Evolutionary conservation across 495 filamentous ascomycete genomes (phyloP).

Genomic region (Cladorrhinum samala): DNA sequence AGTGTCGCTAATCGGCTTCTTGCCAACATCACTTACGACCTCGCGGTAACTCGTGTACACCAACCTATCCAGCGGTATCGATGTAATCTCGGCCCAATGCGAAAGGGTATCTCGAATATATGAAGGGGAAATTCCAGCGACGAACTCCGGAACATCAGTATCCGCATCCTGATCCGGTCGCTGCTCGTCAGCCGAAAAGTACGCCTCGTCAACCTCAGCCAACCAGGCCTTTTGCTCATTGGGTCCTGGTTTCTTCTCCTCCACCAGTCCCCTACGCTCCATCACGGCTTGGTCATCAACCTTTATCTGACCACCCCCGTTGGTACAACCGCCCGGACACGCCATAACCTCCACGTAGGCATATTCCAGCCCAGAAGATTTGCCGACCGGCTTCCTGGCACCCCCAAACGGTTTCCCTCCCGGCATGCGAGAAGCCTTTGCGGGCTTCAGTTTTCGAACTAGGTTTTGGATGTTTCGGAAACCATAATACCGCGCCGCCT

Average conservation of each 20-base stretch:
- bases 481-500: slow-evolving; percentile 86
- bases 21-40: slow-evolving; percentile 93
- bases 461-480: slow-evolving; percentile 98
- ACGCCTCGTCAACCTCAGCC: slow-evolving; percentile 82
- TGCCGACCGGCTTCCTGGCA: slow-evolving; percentile 42
- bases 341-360: slow-evolving; percentile 98
- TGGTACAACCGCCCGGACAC: slow-evolving; percentile 95
- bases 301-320: slow-evolving; percentile 93
- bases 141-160: slow-evolving; percentile 29
- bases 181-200: slow-evolving; percentile 73
- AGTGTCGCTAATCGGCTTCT: slow-evolving; percentile 62
- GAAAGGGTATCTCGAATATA: slow-evolving; percentile 54
- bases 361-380: slow-evolving; percentile 52
- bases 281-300: slow-evolving; percentile 62
- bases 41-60: slow-evolving; percentile 80
- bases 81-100: slow-evolving; percentile 68
- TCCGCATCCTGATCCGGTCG: slow-evolving; percentile 29
- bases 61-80: slow-evolving; percentile 63
- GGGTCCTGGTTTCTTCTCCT: slow-evolving; percentile 48
- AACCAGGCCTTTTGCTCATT: slow-evolving; percentile 84
- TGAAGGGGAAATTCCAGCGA: slow-evolving; percentile 52
- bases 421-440: slow-evolving; percentile 65
- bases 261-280: slow-evolving; percentile 35
- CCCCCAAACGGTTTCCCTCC: slow-evolving; percentile 52
- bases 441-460: slow-evolving; percentile 80